Percentiles rank a stretch among this genome's conserved stretches.
These are phyloP conservation scores for Paulownia fortunei DNA, from an alignment of 257 asterid species.

Conservation along the genomic window DNA sequence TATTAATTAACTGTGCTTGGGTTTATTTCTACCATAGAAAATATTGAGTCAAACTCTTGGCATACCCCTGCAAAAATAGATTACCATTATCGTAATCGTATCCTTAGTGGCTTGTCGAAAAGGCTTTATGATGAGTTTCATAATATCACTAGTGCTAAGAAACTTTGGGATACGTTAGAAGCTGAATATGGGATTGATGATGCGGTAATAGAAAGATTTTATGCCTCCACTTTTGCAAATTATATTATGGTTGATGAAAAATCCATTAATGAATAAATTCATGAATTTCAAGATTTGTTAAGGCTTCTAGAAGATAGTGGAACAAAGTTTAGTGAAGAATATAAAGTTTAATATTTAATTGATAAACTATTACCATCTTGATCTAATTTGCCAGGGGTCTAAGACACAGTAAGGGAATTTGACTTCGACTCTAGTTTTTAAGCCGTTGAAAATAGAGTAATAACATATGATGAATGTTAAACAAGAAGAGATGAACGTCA, in stretches of 20 bases:
- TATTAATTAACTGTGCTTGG: not conserved
- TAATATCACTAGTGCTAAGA: not conserved
- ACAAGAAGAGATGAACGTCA: not conserved
- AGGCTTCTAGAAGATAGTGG: not conserved
- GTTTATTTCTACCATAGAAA: not conserved
- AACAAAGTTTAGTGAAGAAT: not conserved
- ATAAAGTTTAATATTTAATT: not conserved
- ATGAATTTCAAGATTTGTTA: constrained; percentile 4
- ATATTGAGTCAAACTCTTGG: not conserved
- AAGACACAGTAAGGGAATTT: not conserved
- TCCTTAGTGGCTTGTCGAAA: not conserved
- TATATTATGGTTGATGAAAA: constrained; percentile 4
- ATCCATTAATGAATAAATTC: not conserved
- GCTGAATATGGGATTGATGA: not conserved
- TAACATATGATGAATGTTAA: not conserved
- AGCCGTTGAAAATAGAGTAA: not conserved
- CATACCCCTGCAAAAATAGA: not conserved
- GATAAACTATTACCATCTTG: no score
- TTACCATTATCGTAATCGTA: not conserved
- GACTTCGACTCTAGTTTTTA: not conserved
- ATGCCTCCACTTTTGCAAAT: not conserved
- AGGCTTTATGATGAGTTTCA: not conserved
- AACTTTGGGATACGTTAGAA: not conserved
- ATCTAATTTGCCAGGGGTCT: no score
- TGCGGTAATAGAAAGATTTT: not conserved